Evolutionary conservation across 129 eudicot species (phyloP).

Genomic region (Logfia minima): DNA sequence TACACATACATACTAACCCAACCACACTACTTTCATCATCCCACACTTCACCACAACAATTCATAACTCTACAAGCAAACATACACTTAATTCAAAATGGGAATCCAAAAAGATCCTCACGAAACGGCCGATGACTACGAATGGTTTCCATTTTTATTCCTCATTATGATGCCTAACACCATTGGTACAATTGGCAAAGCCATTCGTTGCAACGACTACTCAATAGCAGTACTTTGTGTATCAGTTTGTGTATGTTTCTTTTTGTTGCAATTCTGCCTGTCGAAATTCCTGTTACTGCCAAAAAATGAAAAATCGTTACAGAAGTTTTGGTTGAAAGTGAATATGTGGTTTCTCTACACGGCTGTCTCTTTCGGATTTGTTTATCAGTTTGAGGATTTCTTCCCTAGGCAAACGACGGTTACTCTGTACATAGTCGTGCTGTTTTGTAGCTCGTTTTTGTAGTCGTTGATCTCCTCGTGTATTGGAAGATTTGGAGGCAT

Average conservation of each 20-base stretch:
- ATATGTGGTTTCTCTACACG: conserved; percentile 31
- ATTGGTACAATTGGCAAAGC: conserved; percentile 20
- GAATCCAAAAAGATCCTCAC: conserved; percentile 7
- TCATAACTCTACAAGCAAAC: neutral
- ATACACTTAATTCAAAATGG: conserved; percentile 15
- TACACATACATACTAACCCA: neutral
- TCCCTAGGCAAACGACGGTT: conserved; percentile 3
- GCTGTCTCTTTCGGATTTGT: conserved; percentile 25
- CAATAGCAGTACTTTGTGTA: neutral
- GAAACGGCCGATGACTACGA: neutral
- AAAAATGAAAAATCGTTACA: conserved; percentile 11
- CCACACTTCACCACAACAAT: neutral
- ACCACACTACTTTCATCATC: neutral
- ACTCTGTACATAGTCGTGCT: conserved; percentile 1
- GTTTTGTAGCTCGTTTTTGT: conserved; percentile 17
- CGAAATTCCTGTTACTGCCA: neutral
- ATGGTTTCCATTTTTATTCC: conserved; percentile 9
- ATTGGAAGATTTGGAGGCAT: conserved; percentile 16
- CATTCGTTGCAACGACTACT: conserved; percentile 12
- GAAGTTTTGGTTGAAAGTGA: conserved; percentile 8
- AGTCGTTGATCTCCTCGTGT: conserved; percentile 12
- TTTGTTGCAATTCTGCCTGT: conserved; percentile 5
- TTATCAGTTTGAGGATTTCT: conserved; percentile 25
- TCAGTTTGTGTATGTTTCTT: conserved; percentile 17
- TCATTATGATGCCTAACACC: conserved; percentile 30